Evolutionary conservation across 2,329 filamentous ascomycete species (phyloP).

Genomic region (Trichoderma cornu-damae): DNA sequence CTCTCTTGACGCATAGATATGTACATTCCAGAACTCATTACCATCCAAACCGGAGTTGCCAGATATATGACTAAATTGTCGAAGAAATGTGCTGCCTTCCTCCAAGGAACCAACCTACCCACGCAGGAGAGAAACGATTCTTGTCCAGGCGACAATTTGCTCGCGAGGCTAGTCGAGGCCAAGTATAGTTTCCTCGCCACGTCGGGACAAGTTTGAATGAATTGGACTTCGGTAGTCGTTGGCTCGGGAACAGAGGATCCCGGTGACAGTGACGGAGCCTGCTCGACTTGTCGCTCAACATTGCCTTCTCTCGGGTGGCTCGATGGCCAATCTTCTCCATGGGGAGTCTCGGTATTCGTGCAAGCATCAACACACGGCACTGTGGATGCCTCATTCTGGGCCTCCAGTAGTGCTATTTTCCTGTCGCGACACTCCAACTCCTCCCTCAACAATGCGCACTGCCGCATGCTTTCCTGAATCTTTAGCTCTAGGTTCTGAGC

Average conservation of each 20-base stretch:
- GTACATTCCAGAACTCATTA: constrained; percentile 20
- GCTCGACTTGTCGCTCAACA: not conserved
- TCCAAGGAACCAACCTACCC: not conserved
- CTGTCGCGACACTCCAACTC: not conserved
- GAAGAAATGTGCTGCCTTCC: not conserved
- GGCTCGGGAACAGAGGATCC: not conserved
- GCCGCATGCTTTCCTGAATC: not conserved
- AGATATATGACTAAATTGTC: constrained; percentile 13
- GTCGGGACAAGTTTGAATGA: not conserved
- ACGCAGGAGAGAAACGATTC: not conserved
- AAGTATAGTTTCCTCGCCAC: not conserved
- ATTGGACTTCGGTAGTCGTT: not conserved
- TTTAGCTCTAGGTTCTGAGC: not conserved
- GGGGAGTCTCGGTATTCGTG: not conserved
- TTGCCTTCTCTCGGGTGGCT: not conserved
- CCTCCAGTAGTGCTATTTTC: not conserved
- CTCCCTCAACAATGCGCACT: not conserved
- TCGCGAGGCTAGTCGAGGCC: not conserved
- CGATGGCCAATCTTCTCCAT: not conserved
- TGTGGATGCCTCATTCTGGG: not conserved
- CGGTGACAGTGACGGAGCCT: not conserved
- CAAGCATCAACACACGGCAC: not conserved
- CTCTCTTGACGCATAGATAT: constrained; percentile 22
- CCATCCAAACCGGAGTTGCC: constrained; percentile 16
- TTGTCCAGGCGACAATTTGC: not conserved